Percentiles rank a stretch among this genome's conserved stretches.
Evolutionary conservation across 495 filamentous ascomycete species (phyloP).

Genomic region (Daldinia bambusicola): DNA sequence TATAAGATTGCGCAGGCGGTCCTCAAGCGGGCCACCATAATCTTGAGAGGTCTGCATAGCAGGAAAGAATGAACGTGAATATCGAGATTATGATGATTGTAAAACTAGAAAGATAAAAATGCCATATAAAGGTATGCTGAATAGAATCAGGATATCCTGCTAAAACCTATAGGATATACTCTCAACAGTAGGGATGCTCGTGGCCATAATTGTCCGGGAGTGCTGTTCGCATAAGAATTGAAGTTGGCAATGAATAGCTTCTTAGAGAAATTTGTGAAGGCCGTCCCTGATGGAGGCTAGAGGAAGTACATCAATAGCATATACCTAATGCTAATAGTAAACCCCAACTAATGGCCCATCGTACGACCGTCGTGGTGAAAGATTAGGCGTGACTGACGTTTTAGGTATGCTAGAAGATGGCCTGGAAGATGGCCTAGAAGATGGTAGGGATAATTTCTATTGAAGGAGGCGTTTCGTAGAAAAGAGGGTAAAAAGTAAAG

Average conservation of each 20-base stretch:
- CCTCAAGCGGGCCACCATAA: conserved; percentile 49
- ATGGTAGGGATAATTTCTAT: neutral
- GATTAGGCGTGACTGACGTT: conserved; percentile 1
- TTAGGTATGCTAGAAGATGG: no score
- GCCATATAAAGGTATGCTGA: neutral
- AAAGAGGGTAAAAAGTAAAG: neutral
- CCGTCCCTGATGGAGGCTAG: neutral
- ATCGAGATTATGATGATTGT: neutral
- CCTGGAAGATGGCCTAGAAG: no score
- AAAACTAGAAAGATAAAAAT: neutral
- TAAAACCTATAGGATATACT: conserved; percentile 10
- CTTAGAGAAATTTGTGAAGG: conserved; percentile 1
- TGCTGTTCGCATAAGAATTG: conserved; percentile 4
- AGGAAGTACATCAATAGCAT: neutral
- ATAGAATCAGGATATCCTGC: conserved; percentile 1
- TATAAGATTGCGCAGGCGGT: conserved; percentile 56
- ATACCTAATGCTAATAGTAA: neutral
- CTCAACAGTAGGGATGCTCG: conserved; percentile 12
- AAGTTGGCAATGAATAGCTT: neutral
- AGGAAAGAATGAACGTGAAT: conserved; percentile 4
- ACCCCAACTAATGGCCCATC: conserved; percentile 12
- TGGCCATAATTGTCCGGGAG: conserved; percentile 8
- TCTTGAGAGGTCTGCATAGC: conserved; percentile 43
- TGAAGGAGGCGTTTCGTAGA: neutral
- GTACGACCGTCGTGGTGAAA: conserved; percentile 19